phyloP scores from a whole-genome alignment of 208 protist species.

The Wallacemonas sp. region DNA sequence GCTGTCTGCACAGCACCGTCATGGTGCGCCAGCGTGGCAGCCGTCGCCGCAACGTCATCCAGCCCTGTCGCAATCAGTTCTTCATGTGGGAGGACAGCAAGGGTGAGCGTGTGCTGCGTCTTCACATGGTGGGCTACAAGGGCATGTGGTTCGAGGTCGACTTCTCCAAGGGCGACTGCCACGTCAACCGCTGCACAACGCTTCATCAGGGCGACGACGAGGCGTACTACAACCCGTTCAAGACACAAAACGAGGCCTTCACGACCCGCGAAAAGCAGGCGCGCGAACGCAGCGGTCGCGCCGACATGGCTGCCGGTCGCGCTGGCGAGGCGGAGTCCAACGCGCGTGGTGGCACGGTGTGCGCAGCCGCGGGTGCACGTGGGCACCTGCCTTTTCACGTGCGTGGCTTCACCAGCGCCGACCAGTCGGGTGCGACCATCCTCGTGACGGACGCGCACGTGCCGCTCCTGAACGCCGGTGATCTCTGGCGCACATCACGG shows the following conservation, averaged over 20 bases:
- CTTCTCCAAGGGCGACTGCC: slow-evolving; percentile 63
- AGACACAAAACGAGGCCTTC: too few species aligned
- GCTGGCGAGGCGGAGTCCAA: too few species aligned
- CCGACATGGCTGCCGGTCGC: too few species aligned
- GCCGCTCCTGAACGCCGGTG: slow-evolving; percentile 47
- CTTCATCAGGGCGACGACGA: slow-evolving; percentile 4
- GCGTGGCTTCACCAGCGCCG: slow-evolving; percentile 54
- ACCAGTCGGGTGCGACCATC: slow-evolving; percentile 62
- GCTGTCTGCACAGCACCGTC: slow-evolving; percentile 38
- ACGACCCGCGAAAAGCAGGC: too few species aligned
- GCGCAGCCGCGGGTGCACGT: background rate
- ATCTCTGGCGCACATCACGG: slow-evolving; percentile 42
- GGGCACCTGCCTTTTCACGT: slow-evolving; percentile 48
- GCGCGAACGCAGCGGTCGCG: too few species aligned
- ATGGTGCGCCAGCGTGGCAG: slow-evolving; percentile 69
- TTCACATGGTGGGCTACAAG: slow-evolving; percentile 68
- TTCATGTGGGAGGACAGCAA: slow-evolving; percentile 79
- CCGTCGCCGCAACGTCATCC: slow-evolving; percentile 58
- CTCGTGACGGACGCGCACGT: slow-evolving; percentile 52
- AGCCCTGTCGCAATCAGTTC: slow-evolving; percentile 68
- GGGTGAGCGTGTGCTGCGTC: slow-evolving; percentile 48
- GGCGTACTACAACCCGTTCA: slow-evolving; percentile 1
- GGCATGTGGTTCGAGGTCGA: slow-evolving; percentile 80
- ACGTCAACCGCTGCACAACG: slow-evolving; percentile 45
- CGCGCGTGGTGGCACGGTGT: too few species aligned